Evolutionary conservation across 768 basidiomycete species (phyloP).

Genomic region (Suillus brevipes): DNA sequence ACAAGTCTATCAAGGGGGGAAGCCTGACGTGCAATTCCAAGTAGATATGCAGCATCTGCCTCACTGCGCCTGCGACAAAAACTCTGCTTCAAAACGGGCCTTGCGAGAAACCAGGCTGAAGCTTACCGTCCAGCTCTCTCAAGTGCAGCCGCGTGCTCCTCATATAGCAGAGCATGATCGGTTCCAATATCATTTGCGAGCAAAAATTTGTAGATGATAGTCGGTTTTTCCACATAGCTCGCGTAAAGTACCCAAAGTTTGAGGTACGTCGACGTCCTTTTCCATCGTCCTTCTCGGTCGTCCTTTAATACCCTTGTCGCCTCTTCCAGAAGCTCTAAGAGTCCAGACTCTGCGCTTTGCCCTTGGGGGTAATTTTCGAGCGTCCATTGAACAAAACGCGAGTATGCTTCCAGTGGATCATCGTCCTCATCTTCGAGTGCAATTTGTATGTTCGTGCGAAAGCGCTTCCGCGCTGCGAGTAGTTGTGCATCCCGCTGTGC

Average conservation of each 20-base stretch:
- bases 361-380: slow-evolving; percentile 94
- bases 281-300: slow-evolving; percentile 71
- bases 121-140: slow-evolving; percentile 81
- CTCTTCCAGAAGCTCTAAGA: slow-evolving; percentile 91
- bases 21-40: slow-evolving; percentile 86
- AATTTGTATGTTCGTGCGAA: slow-evolving; percentile 71
- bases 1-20: slow-evolving; percentile 79
- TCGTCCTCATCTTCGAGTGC: slow-evolving; percentile 76
- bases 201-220: slow-evolving; percentile 86
- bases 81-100: slow-evolving; percentile 23
- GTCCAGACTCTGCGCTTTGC: slow-evolving; percentile 81
- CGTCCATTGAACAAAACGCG: slow-evolving; percentile 86
- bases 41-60: slow-evolving; percentile 85
- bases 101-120: slow-evolving; percentile 24
- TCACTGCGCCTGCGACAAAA: slow-evolving; percentile 64
- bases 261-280: slow-evolving; percentile 80
- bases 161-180: slow-evolving; percentile 77
- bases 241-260: slow-evolving; percentile 95
- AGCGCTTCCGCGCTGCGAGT: slow-evolving; percentile 59
- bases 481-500: slow-evolving; percentile 73
- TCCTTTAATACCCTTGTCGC: slow-evolving; percentile 85
- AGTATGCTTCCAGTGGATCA: slow-evolving; percentile 84
- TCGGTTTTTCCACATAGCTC: slow-evolving; percentile 85
- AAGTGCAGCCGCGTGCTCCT: slow-evolving; percentile 84
- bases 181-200: slow-evolving; percentile 91